phyloP scores from a whole-genome alignment of 1,284 basidiomycete species.

The Phylloboletellus chloephorus region DNA sequence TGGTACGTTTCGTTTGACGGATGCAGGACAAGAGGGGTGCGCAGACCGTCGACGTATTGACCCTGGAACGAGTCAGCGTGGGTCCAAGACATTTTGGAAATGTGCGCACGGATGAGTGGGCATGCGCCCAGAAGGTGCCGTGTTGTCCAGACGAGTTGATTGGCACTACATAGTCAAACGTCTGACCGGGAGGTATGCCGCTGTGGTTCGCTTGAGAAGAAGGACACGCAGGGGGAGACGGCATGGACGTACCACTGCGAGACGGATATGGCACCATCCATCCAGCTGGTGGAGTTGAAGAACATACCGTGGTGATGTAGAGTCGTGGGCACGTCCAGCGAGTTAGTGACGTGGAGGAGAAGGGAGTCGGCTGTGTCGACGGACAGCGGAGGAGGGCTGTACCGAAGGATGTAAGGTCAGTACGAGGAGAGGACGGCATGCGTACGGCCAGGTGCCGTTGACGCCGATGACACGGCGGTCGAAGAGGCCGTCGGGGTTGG shows the following conservation, averaged over 20 bases:
- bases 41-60: slow-evolving; percentile 85
- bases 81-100: background rate
- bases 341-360: slow-evolving; percentile 72
- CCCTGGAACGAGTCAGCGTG: slow-evolving; percentile 40
- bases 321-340: slow-evolving; percentile 55
- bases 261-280: slow-evolving; percentile 81
- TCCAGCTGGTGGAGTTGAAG: slow-evolving; percentile 82
- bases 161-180: slow-evolving; percentile 79
- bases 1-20: slow-evolving; percentile 52
- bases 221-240: background rate
- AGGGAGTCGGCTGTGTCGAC: slow-evolving; percentile 71
- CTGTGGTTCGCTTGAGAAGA: slow-evolving; percentile 35
- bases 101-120: slow-evolving; percentile 50
- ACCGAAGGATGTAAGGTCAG: background rate
- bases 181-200: slow-evolving; percentile 74
- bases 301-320: slow-evolving; percentile 92
- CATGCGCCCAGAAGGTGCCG: slow-evolving; percentile 90
- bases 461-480: slow-evolving; percentile 78
- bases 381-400: slow-evolving; percentile 73
- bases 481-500: slow-evolving; percentile 72
- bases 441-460: slow-evolving; percentile 90
- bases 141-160: slow-evolving; percentile 65
- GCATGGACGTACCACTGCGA: slow-evolving; percentile 65
- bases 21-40: slow-evolving; percentile 75
- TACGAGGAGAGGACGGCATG: slow-evolving; percentile 11